Percentiles rank a stretch among this genome's conserved stretches.
Evolutionary conservation across 345 rosid species (phyloP).

Genomic region (Corchorus capsularis): DNA sequence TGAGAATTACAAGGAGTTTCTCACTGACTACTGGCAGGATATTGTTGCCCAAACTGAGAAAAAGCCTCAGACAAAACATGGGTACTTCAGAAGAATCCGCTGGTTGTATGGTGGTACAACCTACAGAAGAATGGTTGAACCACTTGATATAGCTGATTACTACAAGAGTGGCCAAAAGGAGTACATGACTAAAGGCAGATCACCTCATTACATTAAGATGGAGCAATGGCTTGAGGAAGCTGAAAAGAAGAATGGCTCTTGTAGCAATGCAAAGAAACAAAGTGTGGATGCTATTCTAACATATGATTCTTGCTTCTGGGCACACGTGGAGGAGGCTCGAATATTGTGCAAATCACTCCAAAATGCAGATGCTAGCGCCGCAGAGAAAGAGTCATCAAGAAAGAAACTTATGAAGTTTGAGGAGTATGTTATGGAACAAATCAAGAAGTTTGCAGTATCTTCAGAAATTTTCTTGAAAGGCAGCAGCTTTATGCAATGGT

Average conservation of each 20-base stretch:
- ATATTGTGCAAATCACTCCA: slow-evolving; percentile 23
- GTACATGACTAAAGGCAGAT: slow-evolving; percentile 46
- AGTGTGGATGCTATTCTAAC: slow-evolving; percentile 37
- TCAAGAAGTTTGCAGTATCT: slow-evolving; percentile 47
- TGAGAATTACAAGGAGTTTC: slow-evolving; percentile 24
- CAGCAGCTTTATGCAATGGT: slow-evolving; percentile 78
- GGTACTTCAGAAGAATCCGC: slow-evolving; percentile 24
- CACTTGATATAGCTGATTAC: slow-evolving; percentile 75
- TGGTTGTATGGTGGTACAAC: slow-evolving; percentile 52
- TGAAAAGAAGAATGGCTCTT: background rate
- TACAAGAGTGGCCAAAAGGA: slow-evolving; percentile 31
- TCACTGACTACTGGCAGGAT: slow-evolving; percentile 46
- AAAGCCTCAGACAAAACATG: slow-evolving; percentile 50
- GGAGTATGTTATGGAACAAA: slow-evolving; percentile 39
- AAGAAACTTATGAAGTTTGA: slow-evolving; percentile 37
- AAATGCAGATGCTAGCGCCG: slow-evolving; percentile 7
- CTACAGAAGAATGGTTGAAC: slow-evolving; percentile 73
- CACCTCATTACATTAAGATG: slow-evolving; percentile 46
- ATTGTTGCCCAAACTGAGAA: slow-evolving; percentile 50
- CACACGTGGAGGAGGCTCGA: slow-evolving; percentile 69
- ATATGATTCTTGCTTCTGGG: slow-evolving; percentile 85
- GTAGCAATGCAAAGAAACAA: slow-evolving; percentile 3
- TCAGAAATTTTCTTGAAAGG: slow-evolving; percentile 61
- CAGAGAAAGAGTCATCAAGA: slow-evolving; percentile 7
- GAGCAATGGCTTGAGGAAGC: slow-evolving; percentile 47